Conservation (phyloP, 2,329 filamentous ascomycete species). For the Mollisiaceae sp. region DNA sequence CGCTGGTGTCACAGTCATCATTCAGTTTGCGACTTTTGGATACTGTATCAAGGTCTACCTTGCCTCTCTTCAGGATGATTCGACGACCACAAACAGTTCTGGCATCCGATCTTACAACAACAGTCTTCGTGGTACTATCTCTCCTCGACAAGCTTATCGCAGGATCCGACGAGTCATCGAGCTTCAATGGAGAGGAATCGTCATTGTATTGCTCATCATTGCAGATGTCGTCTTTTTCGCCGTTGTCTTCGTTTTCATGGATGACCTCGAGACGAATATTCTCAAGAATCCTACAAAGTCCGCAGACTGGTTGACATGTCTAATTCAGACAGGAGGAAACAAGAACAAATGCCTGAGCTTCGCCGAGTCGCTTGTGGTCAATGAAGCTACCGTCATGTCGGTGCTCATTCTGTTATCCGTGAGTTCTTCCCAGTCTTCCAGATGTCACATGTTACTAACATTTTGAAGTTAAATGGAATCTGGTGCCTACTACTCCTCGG, state of each 20-base stretch:
- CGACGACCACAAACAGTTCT: conserved; percentile 72
- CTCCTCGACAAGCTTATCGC: conserved; percentile 85
- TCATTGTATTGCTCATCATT: conserved; percentile 87
- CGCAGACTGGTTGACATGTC: conserved; percentile 72
- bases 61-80: conserved; percentile 77
- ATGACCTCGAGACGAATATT: conserved; percentile 58
- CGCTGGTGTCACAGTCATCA: conserved; percentile 73
- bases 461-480: conserved; percentile 73
- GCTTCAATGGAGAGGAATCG: conserved; percentile 93
- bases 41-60: conserved; percentile 98
- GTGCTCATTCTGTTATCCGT: conserved; percentile 83
- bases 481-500: conserved; percentile 84
- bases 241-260: conserved; percentile 86
- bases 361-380: conserved; percentile 68
- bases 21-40: conserved; percentile 83
- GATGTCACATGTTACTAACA: conserved; percentile 29
- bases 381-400: conserved; percentile 77
- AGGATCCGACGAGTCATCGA: conserved; percentile 85
- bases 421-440: conserved; percentile 45
- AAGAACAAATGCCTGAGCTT: conserved; percentile 69
- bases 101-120: conserved; percentile 75
- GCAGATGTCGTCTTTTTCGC: conserved; percentile 94
- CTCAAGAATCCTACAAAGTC: conserved; percentile 51
- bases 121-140: conserved; percentile 71
- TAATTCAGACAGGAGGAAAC: conserved; percentile 62